Evolutionary conservation across 306 rosid genomes (phyloP), one percentile per base, ranked within the genome.

Genomic region (Prinsepia uniflora): DNA sequence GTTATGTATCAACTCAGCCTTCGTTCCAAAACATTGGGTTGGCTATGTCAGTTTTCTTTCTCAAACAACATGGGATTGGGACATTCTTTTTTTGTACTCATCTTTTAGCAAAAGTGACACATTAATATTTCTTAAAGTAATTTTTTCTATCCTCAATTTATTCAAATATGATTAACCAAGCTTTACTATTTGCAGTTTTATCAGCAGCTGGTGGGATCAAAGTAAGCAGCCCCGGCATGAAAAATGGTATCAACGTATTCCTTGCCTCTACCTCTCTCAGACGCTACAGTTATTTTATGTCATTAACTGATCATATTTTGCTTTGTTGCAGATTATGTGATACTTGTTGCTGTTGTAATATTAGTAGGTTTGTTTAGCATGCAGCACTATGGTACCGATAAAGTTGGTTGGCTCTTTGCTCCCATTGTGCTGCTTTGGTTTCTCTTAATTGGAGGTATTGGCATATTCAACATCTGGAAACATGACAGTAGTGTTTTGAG

Each of bases 331-430:
- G 99, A 82, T 83, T 84, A 84, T 18, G 92, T 89, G 67, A 91
- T 91, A 77, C 66, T 91, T 61, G 91, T 95, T 81, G 97, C 99
- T 6, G 99, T 88, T 59, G 77, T 91, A 59, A 87, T 89, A 84
- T 75, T 95, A 81, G 78, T 89, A 39, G 97, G 96, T 17, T 66
- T 95, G 81, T 95, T 95, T 84, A 91, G 99, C 82, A 47, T 95
- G 89, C 99, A 95, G 78, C 97, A 90, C 72, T 89, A 87, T 67
- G 99, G 99, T 20, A 95, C 96, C 45, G 99, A 95, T 72, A 91
- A 70, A 85, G 99, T 95, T 79, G 89, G 97, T 76, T 95, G 99
- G 99, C 99, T 95, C 81, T 95, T 95, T 82, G 99, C 99, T 72
- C 99, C 99, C 55, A 75, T 95, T 71, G 97, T 95, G 65, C 92